A percentile compares a stretch with the other conserved stretches of the same genome.
phyloP scores from a whole-genome alignment of 2,329 filamentous ascomycete species.

The Colletotrichum neosansevieriae region DNA sequence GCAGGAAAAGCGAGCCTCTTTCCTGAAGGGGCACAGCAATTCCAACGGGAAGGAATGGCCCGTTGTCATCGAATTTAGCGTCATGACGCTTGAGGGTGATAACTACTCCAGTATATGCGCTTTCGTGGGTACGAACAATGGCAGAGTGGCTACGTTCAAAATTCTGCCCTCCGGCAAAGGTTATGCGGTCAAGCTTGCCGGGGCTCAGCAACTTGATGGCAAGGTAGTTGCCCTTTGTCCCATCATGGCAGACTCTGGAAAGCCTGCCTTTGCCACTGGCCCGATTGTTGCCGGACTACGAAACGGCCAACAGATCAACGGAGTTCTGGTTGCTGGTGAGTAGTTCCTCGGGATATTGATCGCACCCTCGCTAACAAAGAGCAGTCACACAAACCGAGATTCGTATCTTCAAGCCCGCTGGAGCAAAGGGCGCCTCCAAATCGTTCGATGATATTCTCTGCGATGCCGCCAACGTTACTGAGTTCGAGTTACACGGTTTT shows the following conservation, averaged over 20 bases:
- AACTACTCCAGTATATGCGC: slow-evolving; percentile 94
- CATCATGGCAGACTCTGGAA: slow-evolving; percentile 82
- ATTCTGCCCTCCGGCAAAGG: slow-evolving; percentile 80
- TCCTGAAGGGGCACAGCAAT: slow-evolving; percentile 68
- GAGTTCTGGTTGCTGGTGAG: slow-evolving; percentile 81
- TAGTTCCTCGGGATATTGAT: slow-evolving; percentile 16
- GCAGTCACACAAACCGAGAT: slow-evolving; percentile 76
- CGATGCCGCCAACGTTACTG: slow-evolving; percentile 81
- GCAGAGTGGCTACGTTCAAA: slow-evolving; percentile 90
- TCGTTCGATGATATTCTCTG: slow-evolving; percentile 87
- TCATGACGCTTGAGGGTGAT: slow-evolving; percentile 94
- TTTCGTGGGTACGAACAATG: slow-evolving; percentile 89
- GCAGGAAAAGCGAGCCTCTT: slow-evolving; percentile 80
- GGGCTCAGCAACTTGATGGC: slow-evolving; percentile 75
- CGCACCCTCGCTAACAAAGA: slow-evolving; percentile 44
- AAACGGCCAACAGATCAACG: slow-evolving; percentile 80
- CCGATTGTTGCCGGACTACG: slow-evolving; percentile 80
- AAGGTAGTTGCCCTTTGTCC: slow-evolving; percentile 81
- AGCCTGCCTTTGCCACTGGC: slow-evolving; percentile 80
- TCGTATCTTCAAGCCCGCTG: slow-evolving; percentile 89
- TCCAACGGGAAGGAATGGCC: slow-evolving; percentile 76
- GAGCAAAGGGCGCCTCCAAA: slow-evolving; percentile 90
- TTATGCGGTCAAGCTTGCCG: slow-evolving; percentile 80
- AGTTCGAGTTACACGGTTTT: slow-evolving; percentile 79
- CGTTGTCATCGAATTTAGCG: slow-evolving; percentile 87